Evolutionary conservation across 2,329 filamentous ascomycete genomes (phyloP).

Genomic region (Aspergillus sp.): DNA sequence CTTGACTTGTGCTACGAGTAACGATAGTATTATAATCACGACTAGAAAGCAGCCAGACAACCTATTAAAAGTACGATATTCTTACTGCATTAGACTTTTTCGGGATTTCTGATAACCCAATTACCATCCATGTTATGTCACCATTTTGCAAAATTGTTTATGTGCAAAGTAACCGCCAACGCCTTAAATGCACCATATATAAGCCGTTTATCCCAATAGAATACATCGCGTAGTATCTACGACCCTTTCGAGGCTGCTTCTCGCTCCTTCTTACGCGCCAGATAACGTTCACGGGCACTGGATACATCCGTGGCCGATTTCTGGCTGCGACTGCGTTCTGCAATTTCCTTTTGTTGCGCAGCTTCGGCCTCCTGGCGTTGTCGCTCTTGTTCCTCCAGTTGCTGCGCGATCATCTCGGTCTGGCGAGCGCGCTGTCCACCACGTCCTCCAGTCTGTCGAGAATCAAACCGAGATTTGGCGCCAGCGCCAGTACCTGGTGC

Average conservation of each 20-base stretch:
- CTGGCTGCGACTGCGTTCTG: slow-evolving; percentile 57
- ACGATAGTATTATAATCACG: slow-evolving; percentile 14
- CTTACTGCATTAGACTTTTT: not conserved
- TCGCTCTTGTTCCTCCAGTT: slow-evolving; percentile 57
- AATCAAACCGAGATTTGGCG: slow-evolving; percentile 20
- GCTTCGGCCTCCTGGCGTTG: slow-evolving; percentile 59
- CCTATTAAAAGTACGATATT: not conserved
- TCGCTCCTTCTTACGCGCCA: slow-evolving; percentile 59
- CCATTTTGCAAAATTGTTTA: not conserved
- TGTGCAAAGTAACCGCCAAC: not conserved
- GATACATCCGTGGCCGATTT: slow-evolving; percentile 60
- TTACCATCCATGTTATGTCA: not conserved
- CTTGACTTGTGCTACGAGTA: slow-evolving; percentile 11
- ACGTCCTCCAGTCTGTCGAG: slow-evolving; percentile 39
- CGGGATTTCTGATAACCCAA: not conserved
- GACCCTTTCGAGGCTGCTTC: slow-evolving; percentile 35
- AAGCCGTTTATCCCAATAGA: not conserved
- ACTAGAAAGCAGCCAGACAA: slow-evolving; percentile 1
- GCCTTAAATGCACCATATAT: not conserved
- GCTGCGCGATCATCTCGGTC: slow-evolving; percentile 60
- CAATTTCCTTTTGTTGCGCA: slow-evolving; percentile 53
- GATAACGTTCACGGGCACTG: slow-evolving; percentile 61
- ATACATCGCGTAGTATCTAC: not conserved
- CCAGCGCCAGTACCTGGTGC: slow-evolving; percentile 16
- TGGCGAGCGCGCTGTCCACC: slow-evolving; percentile 54